Percentiles rank a stretch among this genome's conserved stretches.
Conservation (phyloP, 1,284 basidiomycete species). For the Cystobasidium slooffiae region DNA sequence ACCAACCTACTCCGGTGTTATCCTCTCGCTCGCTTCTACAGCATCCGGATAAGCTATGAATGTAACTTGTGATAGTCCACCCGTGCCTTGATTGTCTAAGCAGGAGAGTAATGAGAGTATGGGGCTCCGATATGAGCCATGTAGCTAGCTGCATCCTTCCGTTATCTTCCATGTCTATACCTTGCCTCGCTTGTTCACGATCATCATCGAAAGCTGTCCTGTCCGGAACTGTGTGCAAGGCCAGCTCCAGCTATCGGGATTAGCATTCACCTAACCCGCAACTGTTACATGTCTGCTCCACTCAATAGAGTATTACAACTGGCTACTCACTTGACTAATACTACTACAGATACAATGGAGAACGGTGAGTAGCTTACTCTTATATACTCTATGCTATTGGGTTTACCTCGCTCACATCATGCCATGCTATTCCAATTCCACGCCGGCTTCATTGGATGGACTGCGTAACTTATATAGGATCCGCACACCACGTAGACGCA, state of each 20-base stretch:
- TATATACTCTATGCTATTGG: too few relatives aligned
- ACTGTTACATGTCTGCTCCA: conserved; percentile 13
- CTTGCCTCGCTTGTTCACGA: too few relatives aligned
- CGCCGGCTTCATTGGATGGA: conserved; percentile 6
- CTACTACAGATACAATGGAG: conserved; percentile 6
- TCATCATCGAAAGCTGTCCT: too few relatives aligned
- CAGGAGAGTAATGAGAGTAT: too few relatives aligned
- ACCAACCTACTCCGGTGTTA: too few relatives aligned
- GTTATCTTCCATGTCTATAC: too few relatives aligned
- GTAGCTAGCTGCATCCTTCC: too few relatives aligned
- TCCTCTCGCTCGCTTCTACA: too few relatives aligned
- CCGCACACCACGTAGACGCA: conserved; percentile 29
- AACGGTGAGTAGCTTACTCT: conserved; percentile 11
- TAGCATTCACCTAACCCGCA: neutral
- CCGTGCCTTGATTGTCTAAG: too few relatives aligned
- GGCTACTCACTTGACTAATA: conserved; percentile 1
- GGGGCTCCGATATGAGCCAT: too few relatives aligned
- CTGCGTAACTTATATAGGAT: neutral
- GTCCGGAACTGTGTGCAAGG: neutral
- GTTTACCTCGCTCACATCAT: neutral
- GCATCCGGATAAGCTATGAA: too few relatives aligned
- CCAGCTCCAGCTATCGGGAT: neutral
- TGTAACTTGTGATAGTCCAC: too few relatives aligned
- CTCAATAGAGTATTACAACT: conserved; percentile 4
- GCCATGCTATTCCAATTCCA: neutral